A percentile compares a stretch with the other conserved stretches of the same genome.
Evolutionary conservation across 2,329 filamentous ascomycete species (phyloP).

Genomic region (Atkinsonella texensis): DNA sequence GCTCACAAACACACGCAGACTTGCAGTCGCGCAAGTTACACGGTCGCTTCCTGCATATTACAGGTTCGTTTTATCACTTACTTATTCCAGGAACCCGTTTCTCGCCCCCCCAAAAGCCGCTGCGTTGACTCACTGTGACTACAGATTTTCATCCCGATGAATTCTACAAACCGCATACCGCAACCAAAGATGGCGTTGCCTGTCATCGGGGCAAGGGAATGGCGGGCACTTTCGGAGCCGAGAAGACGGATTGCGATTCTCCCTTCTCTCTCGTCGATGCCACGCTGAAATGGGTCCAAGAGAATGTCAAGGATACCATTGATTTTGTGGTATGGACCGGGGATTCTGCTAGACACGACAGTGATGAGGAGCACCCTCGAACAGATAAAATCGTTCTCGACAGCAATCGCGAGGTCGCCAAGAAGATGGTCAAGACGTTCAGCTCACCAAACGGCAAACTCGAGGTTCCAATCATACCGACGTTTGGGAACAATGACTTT

Average conservation of each 20-base stretch:
- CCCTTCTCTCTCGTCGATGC: constrained; percentile 71
- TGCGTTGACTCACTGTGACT: constrained; percentile 1
- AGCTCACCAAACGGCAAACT: constrained; percentile 44
- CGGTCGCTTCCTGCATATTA: constrained; percentile 78
- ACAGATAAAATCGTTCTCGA: constrained; percentile 62
- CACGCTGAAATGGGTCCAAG: constrained; percentile 79
- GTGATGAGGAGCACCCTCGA: constrained; percentile 69
- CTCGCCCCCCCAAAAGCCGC: neutral
- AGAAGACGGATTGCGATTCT: constrained; percentile 80
- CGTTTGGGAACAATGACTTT: constrained; percentile 94
- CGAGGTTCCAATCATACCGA: constrained; percentile 72
- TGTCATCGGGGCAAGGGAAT: constrained; percentile 72
- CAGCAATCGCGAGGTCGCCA: constrained; percentile 63
- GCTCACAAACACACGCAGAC: constrained; percentile 1
- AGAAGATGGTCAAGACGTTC: constrained; percentile 68
- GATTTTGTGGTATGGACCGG: constrained; percentile 93
- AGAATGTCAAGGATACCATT: constrained; percentile 63
- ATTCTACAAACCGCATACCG: constrained; percentile 70
- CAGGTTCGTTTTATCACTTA: constrained; percentile 44
- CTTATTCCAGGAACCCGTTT: neutral
- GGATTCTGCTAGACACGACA: constrained; percentile 82
- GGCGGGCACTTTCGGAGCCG: constrained; percentile 72
- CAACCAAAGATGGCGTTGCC: constrained; percentile 52
- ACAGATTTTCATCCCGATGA: constrained; percentile 85
- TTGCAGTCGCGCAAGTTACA: constrained; percentile 37